Evolutionary conservation across 306 rosid genomes (phyloP), one percentile per base, ranked within the genome.

Genomic region (Acacia confusa): DNA sequence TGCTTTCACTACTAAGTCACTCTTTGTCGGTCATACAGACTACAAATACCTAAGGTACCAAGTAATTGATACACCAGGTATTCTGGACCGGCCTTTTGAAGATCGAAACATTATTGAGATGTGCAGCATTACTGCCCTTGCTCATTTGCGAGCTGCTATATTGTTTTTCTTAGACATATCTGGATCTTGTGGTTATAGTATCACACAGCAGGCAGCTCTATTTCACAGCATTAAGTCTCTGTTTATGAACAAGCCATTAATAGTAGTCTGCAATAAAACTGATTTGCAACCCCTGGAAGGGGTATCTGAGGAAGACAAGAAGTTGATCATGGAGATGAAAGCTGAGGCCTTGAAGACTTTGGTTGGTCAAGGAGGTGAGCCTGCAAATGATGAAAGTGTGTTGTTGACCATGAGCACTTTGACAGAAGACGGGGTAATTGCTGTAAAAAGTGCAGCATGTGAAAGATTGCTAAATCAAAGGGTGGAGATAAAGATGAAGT

Each of bases 91-190:
- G 67, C 98, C 98, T 7, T 92, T 94, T 69, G 98, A 94, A 72
- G 96, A 91, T 80, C 92, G 97, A 25, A 94, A 94, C 78, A 92
- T 94, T 70, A 94, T 92, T 81, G 97, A 94, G 91, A 94, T 94
- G 98, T 89, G 97, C 84, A 89, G 98, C 79, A 94, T 94, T 76
- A 92, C 98, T 58, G 98, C 98, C 65, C 85, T 94, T 27, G 97
- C 97, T 10, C 98, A 94, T 88, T 75, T 92, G 82, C 88, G 98
- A 67, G 93, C 98, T 76, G 98, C 98, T 1, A 92, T 92, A 43
- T 73, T 94, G 94, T 94, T 92, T 84, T 94, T 92, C 88, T 82
- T 94, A 83, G 98, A 94, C 78, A 82, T 94, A 38, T 94, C 98
- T 0, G 98, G 96, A 78, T 92, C 98, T 64, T 94, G 98, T 78